These are phyloP conservation scores for Blastobotrys malaysiensis DNA, from an alignment of 1,139 yeast species.

Conservation along the genomic window DNA sequence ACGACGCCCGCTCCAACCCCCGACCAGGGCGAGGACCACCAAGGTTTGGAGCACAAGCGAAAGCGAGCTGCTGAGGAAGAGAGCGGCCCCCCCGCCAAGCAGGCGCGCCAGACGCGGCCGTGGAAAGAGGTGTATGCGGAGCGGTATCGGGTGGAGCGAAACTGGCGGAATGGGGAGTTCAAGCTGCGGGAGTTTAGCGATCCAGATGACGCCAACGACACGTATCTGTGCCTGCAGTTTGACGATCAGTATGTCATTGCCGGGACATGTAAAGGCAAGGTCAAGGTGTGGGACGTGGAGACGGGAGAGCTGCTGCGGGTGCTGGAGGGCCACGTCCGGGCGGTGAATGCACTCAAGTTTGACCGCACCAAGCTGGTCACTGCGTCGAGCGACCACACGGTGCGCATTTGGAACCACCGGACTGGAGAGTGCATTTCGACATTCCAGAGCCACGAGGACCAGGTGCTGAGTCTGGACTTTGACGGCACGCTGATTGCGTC, in stretches of 20 bases:
- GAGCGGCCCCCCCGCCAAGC: conserved; percentile 2
- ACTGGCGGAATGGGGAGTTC: conserved; percentile 86
- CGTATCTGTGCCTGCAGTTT: conserved; percentile 80
- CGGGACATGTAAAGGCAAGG: conserved; percentile 85
- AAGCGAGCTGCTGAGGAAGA: conserved; percentile 1
- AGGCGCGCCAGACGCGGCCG: conserved; percentile 51
- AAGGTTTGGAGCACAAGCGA: conserved; percentile 2
- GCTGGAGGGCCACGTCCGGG: conserved; percentile 76
- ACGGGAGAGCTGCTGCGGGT: conserved; percentile 75
- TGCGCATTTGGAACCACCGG: conserved; percentile 92
- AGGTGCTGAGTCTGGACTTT: conserved; percentile 77
- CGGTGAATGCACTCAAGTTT: conserved; percentile 76
- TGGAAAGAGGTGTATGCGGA: conserved; percentile 96
- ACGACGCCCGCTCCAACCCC: not conserved
- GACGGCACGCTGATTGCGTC: conserved; percentile 79
- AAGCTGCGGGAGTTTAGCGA: conserved; percentile 62
- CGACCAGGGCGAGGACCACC: not conserved
- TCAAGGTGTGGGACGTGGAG: conserved; percentile 83
- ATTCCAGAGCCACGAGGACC: conserved; percentile 85
- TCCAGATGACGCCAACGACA: conserved; percentile 46
- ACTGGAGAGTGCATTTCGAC: conserved; percentile 94
- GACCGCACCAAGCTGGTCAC: conserved; percentile 86
- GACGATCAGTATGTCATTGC: conserved; percentile 74
- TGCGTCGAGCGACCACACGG: conserved; percentile 86
- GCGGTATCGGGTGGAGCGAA: conserved; percentile 81